Evolutionary conservation across 2,329 filamentous ascomycete species (phyloP).

Genomic region (Cyphellophora europaea): DNA sequence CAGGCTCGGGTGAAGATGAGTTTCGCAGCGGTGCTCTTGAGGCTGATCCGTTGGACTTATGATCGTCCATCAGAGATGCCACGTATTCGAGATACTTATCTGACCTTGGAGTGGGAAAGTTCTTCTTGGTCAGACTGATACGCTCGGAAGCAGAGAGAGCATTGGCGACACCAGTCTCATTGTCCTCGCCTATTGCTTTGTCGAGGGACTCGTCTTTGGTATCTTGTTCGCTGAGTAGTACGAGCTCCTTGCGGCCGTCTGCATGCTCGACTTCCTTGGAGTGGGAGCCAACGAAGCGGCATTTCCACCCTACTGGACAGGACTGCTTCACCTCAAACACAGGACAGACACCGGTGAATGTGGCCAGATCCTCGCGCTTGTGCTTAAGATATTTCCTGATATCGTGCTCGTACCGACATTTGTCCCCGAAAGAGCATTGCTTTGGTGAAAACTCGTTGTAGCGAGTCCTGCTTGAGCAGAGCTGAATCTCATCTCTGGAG

Average conservation of each 20-base stretch:
- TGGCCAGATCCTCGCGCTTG: constrained; percentile 68
- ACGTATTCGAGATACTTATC: constrained; percentile 73
- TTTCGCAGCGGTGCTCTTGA: constrained; percentile 11
- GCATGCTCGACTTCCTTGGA: constrained; percentile 68
- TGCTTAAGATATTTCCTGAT: constrained; percentile 76
- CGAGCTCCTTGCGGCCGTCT: constrained; percentile 74
- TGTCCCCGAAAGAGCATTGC: constrained; percentile 67
- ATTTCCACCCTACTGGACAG: constrained; percentile 86
- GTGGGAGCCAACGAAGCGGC: constrained; percentile 80
- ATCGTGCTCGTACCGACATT: constrained; percentile 75
- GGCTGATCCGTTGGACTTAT: constrained; percentile 4
- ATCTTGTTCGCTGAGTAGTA: constrained; percentile 46
- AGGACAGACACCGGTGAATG: constrained; percentile 70
- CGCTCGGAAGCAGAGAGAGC: constrained; percentile 61
- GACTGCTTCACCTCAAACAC: constrained; percentile 66
- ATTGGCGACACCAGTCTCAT: constrained; percentile 63
- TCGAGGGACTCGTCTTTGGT: constrained; percentile 18
- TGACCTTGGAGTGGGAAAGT: constrained; percentile 59
- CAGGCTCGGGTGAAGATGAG: constrained; percentile 19
- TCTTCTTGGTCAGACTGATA: constrained; percentile 64
- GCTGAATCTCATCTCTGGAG: constrained; percentile 64
- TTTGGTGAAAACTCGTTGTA: constrained; percentile 70
- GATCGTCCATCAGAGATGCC: constrained; percentile 26
- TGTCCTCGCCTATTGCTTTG: constrained; percentile 14
- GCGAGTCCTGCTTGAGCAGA: constrained; percentile 67